Conservation (phyloP, 1,284 basidiomycete species). For the Limonomyces culmigenus region DNA sequence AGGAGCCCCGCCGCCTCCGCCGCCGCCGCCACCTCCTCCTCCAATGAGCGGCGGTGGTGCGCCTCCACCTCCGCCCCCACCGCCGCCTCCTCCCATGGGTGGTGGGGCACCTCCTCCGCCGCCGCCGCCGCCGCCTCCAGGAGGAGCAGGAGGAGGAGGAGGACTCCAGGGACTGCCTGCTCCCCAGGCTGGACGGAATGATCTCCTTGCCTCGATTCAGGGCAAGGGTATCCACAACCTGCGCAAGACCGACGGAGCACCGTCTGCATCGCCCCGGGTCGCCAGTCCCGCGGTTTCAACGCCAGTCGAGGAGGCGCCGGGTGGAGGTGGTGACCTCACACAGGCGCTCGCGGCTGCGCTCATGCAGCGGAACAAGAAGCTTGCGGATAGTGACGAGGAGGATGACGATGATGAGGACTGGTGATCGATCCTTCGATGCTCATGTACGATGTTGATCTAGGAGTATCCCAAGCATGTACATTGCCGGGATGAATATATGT, state of each 20-base stretch:
- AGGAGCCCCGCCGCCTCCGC: constrained; percentile 16
- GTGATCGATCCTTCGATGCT: too few species aligned
- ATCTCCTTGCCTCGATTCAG: constrained; percentile 52
- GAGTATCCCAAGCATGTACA: too few species aligned
- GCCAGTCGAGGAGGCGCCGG: constrained; percentile 11
- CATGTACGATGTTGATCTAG: too few species aligned
- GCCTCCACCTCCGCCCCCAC: constrained; percentile 18
- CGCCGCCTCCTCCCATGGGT: constrained; percentile 12
- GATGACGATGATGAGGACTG: constrained; percentile 83
- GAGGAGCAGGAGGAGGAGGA: constrained; percentile 23
- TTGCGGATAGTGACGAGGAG: constrained; percentile 85
- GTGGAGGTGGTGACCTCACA: constrained; percentile 34
- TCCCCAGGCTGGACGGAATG: constrained; percentile 31
- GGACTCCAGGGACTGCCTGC: constrained; percentile 12
- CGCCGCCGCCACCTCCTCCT: constrained; percentile 17
- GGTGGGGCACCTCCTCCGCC: constrained; percentile 12
- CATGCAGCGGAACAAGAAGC: constrained; percentile 70
- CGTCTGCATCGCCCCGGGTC: constrained; percentile 13
- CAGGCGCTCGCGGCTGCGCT: constrained; percentile 51
- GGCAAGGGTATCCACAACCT: constrained; percentile 57
- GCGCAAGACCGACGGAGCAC: constrained; percentile 40
- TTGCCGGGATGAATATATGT: too few species aligned
- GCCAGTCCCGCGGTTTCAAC: constrained; percentile 23
- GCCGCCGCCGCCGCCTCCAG: constrained; percentile 20
- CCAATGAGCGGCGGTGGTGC: constrained; percentile 12